These are phyloP conservation scores for Neurospora sp. DNA, from an alignment of 2,329 filamentous ascomycete genomes.

Conservation along the genomic window DNA sequence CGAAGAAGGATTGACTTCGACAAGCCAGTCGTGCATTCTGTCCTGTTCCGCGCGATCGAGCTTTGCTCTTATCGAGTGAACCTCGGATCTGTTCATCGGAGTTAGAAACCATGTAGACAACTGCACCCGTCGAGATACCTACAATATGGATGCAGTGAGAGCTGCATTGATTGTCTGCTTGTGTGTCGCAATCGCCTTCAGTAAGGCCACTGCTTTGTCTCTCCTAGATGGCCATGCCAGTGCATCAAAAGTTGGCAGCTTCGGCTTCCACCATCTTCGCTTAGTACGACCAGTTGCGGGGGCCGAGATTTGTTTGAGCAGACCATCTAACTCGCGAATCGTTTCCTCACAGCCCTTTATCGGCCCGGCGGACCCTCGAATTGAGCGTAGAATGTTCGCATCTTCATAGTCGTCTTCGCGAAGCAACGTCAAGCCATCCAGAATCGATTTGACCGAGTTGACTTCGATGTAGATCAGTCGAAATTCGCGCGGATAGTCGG, in stretches of 20 bases:
- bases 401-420: neutral
- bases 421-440: constrained; percentile 7
- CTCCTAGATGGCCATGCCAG: constrained; percentile 6
- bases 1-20: neutral
- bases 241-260: neutral
- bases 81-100: neutral
- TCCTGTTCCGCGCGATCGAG: neutral
- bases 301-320: neutral
- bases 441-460: neutral
- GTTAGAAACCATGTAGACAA: neutral
- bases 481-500: constrained; percentile 7
- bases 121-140: neutral
- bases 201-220: neutral
- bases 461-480: constrained; percentile 12
- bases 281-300: neutral
- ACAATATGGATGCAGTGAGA: constrained; percentile 4
- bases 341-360: constrained; percentile 5
- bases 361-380: neutral
- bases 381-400: too few species aligned
- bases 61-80: neutral
- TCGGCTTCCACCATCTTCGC: neutral
- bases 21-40: constrained; percentile 1
- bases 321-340: neutral
- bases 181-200: constrained; percentile 6
- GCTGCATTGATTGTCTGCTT: constrained; percentile 9